Base-by-base conservation (phyloP, 306 rosid genomes). In the Medicago lupulina region DNA sequence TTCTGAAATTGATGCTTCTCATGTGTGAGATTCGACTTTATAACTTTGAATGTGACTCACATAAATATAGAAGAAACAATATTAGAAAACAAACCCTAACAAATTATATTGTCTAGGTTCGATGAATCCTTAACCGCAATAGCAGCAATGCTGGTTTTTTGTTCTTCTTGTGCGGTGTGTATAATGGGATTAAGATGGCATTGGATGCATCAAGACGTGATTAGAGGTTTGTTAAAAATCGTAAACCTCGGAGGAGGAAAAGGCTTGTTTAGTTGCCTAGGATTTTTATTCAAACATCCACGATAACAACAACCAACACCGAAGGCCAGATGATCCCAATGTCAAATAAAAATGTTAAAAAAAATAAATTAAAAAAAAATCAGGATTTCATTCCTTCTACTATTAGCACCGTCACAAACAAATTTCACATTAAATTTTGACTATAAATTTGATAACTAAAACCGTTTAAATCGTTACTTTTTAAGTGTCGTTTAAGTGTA, bases 1-100 rank as follows among this genome's bases (percentile, higher is more conserved):
- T 44, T 77, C 14, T 13, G 84, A 85, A 72, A 79, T 81, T 65
- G 79, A 80, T 73, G 89, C 90, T 78, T 80, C 79, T 83, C 76
- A 64, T 73, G 84, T 81, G 77, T 18, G 75, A 79, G 81, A 57
- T 51, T 67, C 38, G 8, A 19, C 51, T 71, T 75, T 17, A 15
- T 17, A 15, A 41, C 62, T 70, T 44, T 66, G 79, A 78, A 67
- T 36, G 41, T 76, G 70, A 73, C 17, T 25, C 38, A 31, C 46
- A 81, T 39, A 78, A 66, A 70, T 50, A 44, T 13, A 38, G 23
- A 55, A 39, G 34, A 63, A 68, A 41, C 0, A 9, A 53, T 17
- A 44, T 18, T 46, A 5, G 31, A 28, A 23, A 23, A 4, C 2
- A 59, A 39, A 19, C 46, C 2, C 6, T 17, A 9, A 38, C 38